Evolutionary conservation across 2,329 filamentous ascomycete species (phyloP).

Genomic region (Trichoderma sp.): DNA sequence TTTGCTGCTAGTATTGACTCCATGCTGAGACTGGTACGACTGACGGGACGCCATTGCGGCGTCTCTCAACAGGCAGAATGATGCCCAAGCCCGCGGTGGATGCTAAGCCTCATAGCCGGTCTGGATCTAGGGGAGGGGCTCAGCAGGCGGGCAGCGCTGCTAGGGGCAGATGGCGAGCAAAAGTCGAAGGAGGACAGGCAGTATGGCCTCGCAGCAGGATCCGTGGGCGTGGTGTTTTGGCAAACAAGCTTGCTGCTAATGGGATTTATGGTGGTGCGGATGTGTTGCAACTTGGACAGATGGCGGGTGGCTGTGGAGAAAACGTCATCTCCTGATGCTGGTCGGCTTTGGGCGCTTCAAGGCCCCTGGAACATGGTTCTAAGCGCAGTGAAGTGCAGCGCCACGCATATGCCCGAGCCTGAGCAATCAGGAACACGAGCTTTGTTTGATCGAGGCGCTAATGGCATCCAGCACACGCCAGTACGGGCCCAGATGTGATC

Average conservation of each 20-base stretch:
- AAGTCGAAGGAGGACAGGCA: neutral
- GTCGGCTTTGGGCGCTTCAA: neutral
- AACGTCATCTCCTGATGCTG: slow-evolving; percentile 16
- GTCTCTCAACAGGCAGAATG: slow-evolving; percentile 35
- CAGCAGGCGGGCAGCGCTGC: slow-evolving; percentile 14
- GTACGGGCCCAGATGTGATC: neutral
- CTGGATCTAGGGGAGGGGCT: slow-evolving; percentile 1
- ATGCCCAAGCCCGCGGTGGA: slow-evolving; percentile 34
- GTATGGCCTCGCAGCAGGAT: neutral
- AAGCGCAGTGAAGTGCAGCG: slow-evolving; percentile 14
- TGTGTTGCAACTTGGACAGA: slow-evolving; percentile 6
- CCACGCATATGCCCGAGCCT: neutral
- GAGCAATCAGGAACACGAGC: slow-evolving; percentile 8
- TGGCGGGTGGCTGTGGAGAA: slow-evolving; percentile 9
- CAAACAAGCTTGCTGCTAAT: neutral
- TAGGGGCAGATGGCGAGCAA: slow-evolving; percentile 2
- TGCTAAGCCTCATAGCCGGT: slow-evolving; percentile 37
- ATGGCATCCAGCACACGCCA: neutral
- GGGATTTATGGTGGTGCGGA: neutral
- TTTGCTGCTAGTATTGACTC: slow-evolving; percentile 47
- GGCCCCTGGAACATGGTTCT: slow-evolving; percentile 4
- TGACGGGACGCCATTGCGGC: slow-evolving; percentile 52
- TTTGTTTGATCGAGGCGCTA: neutral
- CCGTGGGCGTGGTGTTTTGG: slow-evolving; percentile 1
- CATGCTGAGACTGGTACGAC: slow-evolving; percentile 49